phyloP scores from a whole-genome alignment of 768 basidiomycete genomes.

The Rhodotorula taiwanensis region DNA sequence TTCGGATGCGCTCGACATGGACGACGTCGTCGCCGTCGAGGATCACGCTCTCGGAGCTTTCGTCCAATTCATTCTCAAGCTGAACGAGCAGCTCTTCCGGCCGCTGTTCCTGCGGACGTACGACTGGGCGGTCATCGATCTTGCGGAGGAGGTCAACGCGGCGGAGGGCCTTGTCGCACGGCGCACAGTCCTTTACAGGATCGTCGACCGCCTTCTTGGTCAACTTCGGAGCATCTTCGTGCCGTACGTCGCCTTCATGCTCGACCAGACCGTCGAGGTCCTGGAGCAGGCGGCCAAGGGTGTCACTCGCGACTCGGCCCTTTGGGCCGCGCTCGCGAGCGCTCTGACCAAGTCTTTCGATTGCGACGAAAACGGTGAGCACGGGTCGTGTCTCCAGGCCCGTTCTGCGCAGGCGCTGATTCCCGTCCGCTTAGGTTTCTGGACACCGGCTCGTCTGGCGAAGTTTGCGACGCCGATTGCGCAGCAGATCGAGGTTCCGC shows the following conservation, averaged over 20 bases:
- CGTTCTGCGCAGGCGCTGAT: background rate
- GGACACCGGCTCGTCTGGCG: slow-evolving; percentile 74
- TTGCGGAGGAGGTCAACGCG: slow-evolving; percentile 45
- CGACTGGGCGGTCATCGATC: slow-evolving; percentile 78
- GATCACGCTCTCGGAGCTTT: slow-evolving; percentile 54
- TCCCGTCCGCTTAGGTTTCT: slow-evolving; percentile 58
- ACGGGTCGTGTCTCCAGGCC: background rate
- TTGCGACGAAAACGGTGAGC: slow-evolving; percentile 73
- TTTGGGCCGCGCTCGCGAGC: slow-evolving; percentile 62
- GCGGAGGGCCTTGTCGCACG: slow-evolving; percentile 47
- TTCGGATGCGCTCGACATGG: slow-evolving; percentile 13
- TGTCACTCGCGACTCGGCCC: slow-evolving; percentile 44
- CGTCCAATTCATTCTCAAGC: slow-evolving; percentile 78
- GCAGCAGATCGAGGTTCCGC: slow-evolving; percentile 55
- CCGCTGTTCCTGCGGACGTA: slow-evolving; percentile 84
- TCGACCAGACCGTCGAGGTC: slow-evolving; percentile 60
- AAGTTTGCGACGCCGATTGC: slow-evolving; percentile 58
- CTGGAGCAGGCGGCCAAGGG: slow-evolving; percentile 53
- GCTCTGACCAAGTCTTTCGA: slow-evolving; percentile 63
- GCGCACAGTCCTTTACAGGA: slow-evolving; percentile 64
- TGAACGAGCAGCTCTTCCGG: slow-evolving; percentile 84
- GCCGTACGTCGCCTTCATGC: slow-evolving; percentile 75
- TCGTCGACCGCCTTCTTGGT: slow-evolving; percentile 66
- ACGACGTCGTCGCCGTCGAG: slow-evolving; percentile 39
- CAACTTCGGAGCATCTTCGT: slow-evolving; percentile 91